Evolutionary conservation across 2,329 filamentous ascomycete genomes (phyloP).

Genomic region (Bipolaris gigantea): DNA sequence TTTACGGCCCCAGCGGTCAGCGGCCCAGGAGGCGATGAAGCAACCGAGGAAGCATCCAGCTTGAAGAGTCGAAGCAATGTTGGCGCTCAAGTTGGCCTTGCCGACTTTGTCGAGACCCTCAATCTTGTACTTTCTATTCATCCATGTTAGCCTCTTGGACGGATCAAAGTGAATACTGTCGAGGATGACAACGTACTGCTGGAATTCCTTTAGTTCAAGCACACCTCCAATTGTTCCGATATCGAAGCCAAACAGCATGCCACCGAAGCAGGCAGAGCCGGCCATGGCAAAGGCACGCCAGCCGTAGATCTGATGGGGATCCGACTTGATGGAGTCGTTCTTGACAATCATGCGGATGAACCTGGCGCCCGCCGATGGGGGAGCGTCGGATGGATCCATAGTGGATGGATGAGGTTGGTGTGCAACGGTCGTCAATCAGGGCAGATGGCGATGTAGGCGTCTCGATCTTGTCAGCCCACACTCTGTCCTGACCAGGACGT

Average conservation of each 20-base stretch:
- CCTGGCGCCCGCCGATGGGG: conserved; percentile 28
- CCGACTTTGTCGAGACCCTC: conserved; percentile 46
- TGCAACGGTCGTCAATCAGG: not conserved
- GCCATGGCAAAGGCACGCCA: conserved; percentile 69
- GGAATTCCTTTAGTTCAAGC: conserved; percentile 61
- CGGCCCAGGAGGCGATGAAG: conserved; percentile 58
- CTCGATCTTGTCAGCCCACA: not conserved
- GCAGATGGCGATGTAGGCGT: not conserved
- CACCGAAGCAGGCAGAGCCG: conserved; percentile 69
- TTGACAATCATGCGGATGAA: conserved; percentile 62
- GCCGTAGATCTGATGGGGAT: conserved; percentile 69
- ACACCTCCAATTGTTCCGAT: conserved; percentile 71
- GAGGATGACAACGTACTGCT: conserved; percentile 47
- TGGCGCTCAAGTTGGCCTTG: conserved; percentile 61
- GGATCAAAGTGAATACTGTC: not conserved
- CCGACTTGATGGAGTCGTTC: conserved; percentile 71
- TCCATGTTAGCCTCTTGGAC: not conserved
- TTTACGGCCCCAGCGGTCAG: conserved; percentile 61
- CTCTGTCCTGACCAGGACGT: conserved; percentile 9
- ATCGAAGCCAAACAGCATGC: conserved; percentile 68
- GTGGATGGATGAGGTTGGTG: conserved; percentile 1
- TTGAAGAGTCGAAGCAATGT: conserved; percentile 72
- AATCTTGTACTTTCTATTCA: conserved; percentile 57
- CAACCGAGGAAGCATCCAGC: conserved; percentile 69
- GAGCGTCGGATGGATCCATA: conserved; percentile 8